Evolutionary conservation across 2,329 filamentous ascomycete species (phyloP), one percentile per base, ranked within the genome.

Genomic region (Cladosporium cucumerinum): DNA sequence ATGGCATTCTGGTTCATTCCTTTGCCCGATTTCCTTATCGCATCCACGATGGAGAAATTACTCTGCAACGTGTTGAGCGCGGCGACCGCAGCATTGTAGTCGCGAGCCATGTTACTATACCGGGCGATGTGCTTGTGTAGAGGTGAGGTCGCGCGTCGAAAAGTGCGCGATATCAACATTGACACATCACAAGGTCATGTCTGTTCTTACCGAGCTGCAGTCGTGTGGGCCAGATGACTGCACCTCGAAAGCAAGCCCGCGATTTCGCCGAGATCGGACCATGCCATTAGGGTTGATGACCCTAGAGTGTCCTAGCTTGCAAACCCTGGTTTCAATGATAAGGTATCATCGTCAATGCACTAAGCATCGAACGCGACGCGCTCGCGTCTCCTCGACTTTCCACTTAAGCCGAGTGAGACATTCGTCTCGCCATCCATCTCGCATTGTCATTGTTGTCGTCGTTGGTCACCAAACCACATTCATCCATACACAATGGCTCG

Each of bases 11-110:
- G 82, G 73, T 96, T 96, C 79, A 91, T 87, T 30, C 83, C 85
- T 67, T 87, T 81, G 23, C 92, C 90, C 21, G 89, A 89, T 75
- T 91, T 91, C 63, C 87, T 85, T 60, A 95, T 88, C 59, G 89
- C 87, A 75, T 96, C 88, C 21, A 97, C 85, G 65, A 91, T 82
- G 46, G 89, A 85, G 71, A 88, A 89, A 76, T 97, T 97, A 63
- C 90, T 89, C 72, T 94, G 90, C 62, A 97, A 83, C 57, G 86
- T 86, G 70, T 92, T 89, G 70, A 97, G 86, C 64, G 89, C 87
- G 62, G 83, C 77, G 46, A 97, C 87, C 43, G 93, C 93, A 70
- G 87, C 86, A 62, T 69, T 69, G 68, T 75, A 76, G 68, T 73
- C 70, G 46, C 72, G 72, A 14, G 63, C 39, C 58, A 60, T 65